phyloP scores from a whole-genome alignment of 345 rosid genomes.

The Tarenaya hassleriana region DNA sequence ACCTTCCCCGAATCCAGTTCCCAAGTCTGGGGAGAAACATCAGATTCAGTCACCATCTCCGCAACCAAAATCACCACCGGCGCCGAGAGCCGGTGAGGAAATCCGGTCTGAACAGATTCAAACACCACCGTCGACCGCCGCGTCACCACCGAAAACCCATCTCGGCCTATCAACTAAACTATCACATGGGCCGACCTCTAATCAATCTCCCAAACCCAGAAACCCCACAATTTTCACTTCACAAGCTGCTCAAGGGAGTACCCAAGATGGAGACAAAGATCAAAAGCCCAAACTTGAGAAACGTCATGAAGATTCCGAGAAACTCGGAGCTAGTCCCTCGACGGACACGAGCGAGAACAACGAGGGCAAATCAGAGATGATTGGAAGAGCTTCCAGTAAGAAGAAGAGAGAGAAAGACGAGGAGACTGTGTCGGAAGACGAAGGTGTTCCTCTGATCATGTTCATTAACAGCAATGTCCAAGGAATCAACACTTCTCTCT shows the following conservation, averaged over 20 bases:
- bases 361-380: neutral
- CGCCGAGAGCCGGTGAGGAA: no score
- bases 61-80: neutral
- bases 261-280: neutral
- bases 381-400: neutral
- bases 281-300: neutral
- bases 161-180: neutral
- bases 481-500: slow-evolving; percentile 27
- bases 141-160: slow-evolving; percentile 4
- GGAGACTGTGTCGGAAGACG: neutral
- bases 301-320: neutral
- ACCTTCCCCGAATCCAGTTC: neutral
- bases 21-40: no score
- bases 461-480: slow-evolving; percentile 26
- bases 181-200: neutral
- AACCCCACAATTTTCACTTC: neutral
- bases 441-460: neutral
- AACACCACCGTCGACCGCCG: neutral
- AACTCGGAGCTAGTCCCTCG: neutral
- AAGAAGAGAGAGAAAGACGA: neutral
- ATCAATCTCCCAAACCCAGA: slow-evolving; percentile 7
- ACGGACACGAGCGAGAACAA: slow-evolving; percentile 1
- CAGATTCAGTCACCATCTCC: no score
- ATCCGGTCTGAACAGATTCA: neutral
- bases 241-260: no score